Evolutionary conservation across 129 eudicot genomes (phyloP).

Genomic region (Flaveria linearis): DNA sequence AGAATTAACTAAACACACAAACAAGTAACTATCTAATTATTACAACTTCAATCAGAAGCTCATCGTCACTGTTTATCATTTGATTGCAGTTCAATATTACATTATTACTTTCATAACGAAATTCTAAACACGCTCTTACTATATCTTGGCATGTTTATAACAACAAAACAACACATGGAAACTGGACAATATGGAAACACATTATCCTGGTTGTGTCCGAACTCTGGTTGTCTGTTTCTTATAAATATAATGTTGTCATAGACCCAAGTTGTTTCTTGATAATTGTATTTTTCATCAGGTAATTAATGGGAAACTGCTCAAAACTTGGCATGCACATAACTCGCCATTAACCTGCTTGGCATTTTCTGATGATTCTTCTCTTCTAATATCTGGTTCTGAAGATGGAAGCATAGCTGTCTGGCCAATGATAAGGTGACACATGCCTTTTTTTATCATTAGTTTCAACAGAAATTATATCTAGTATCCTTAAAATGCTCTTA

Average conservation of each 20-base stretch:
- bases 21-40: background rate
- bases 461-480: background rate
- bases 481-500: background rate
- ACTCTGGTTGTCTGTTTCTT: background rate
- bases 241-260: background rate
- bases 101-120: background rate
- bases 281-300: conserved; percentile 31
- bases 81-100: background rate
- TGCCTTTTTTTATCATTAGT: background rate
- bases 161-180: background rate
- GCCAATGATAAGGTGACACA: conserved; percentile 44
- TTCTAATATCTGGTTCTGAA: conserved; percentile 54
- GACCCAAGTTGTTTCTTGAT: background rate
- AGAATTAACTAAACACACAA: background rate
- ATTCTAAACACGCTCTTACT: background rate
- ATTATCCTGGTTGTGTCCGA: background rate
- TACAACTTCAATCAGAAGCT: background rate
- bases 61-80: background rate
- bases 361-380: conserved; percentile 48
- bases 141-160: background rate
- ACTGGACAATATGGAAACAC: background rate
- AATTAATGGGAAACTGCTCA: conserved; percentile 44
- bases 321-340: conserved; percentile 49
- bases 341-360: conserved; percentile 41
- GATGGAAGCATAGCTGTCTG: conserved; percentile 52